Conservation (phyloP, 108 stramenopile species). For the Fistulifera solaris region DNA sequence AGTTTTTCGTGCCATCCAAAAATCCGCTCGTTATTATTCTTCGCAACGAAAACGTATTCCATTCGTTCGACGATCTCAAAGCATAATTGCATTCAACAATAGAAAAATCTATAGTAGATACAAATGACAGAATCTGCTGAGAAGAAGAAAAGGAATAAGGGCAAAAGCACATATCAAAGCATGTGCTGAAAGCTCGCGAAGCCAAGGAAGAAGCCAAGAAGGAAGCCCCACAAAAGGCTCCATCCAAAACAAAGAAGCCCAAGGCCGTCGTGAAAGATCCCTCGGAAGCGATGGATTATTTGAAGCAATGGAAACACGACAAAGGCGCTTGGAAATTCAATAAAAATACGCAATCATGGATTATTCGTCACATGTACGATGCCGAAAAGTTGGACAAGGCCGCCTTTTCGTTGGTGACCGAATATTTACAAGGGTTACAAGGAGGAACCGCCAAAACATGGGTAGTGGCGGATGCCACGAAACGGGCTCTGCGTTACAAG, state of each 20-base stretch:
- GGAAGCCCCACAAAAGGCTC: too few species aligned
- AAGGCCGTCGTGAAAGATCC: too few species aligned
- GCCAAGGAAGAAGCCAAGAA: conserved; percentile 7
- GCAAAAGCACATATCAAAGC: conserved; percentile 66
- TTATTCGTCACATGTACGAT: conserved; percentile 84
- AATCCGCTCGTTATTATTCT: too few species aligned
- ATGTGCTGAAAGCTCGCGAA: conserved; percentile 42
- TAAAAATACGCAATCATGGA: conserved; percentile 91
- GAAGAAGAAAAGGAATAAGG: background rate
- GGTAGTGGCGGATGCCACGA: conserved; percentile 44
- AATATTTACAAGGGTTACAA: conserved; percentile 50
- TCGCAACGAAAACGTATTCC: too few species aligned
- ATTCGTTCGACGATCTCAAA: too few species aligned
- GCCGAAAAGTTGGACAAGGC: conserved; percentile 66
- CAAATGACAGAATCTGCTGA: too few species aligned
- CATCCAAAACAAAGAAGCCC: too few species aligned
- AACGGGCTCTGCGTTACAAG: conserved; percentile 61
- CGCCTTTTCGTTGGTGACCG: conserved; percentile 43
- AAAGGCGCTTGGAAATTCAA: conserved; percentile 79
- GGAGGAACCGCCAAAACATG: conserved; percentile 35
- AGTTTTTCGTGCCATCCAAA: too few species aligned
- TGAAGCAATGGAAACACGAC: background rate
- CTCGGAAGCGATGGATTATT: too few species aligned
- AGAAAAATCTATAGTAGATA: too few species aligned
- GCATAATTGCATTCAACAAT: too few species aligned